Percentiles rank a stretch among this genome's conserved stretches.
phyloP scores from a whole-genome alignment of 2,329 filamentous ascomycete species.

The Alternaria incomplexa region DNA sequence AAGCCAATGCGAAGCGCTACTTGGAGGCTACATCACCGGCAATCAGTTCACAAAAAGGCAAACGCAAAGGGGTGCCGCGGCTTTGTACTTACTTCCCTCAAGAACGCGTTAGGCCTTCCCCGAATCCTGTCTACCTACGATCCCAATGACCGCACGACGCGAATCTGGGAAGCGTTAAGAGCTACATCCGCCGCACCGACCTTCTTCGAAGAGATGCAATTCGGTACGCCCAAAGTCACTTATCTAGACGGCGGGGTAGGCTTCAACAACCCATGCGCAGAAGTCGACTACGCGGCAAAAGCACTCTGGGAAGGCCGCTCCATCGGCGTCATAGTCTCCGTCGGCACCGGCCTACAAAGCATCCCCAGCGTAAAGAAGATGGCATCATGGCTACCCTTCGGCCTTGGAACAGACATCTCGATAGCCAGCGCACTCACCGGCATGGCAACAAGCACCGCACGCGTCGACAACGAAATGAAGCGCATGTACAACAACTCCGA shows the following conservation, averaged over 20 bases:
- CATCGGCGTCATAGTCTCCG: slow-evolving; percentile 49
- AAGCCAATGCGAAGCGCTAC: slow-evolving; percentile 28
- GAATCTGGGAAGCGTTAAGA: slow-evolving; percentile 59
- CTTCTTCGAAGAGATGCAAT: slow-evolving; percentile 60
- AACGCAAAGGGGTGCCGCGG: slow-evolving; percentile 45
- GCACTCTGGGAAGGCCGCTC: slow-evolving; percentile 46
- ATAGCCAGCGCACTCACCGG: slow-evolving; percentile 45
- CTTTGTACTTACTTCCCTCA: slow-evolving; percentile 48
- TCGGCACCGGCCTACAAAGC: slow-evolving; percentile 49
- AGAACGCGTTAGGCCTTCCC: slow-evolving; percentile 47
- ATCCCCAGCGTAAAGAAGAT: slow-evolving; percentile 47
- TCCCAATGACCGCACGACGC: slow-evolving; percentile 46
- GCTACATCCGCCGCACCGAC: slow-evolving; percentile 59
- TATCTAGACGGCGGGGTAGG: slow-evolving; percentile 60
- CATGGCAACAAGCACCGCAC: slow-evolving; percentile 48
- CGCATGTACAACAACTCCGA: slow-evolving; percentile 47
- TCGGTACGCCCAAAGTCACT: slow-evolving; percentile 53
- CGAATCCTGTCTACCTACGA: slow-evolving; percentile 48
- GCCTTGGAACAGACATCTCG: slow-evolving; percentile 47
- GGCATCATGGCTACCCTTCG: slow-evolving; percentile 48
- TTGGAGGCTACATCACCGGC: slow-evolving; percentile 43
- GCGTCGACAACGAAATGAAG: slow-evolving; percentile 51
- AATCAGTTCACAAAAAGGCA: slow-evolving; percentile 44
- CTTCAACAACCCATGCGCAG: slow-evolving; percentile 58
- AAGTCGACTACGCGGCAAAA: slow-evolving; percentile 58